Base-by-base conservation (phyloP, 2,329 filamentous ascomycete species). In the Botryotinia convoluta region DNA sequence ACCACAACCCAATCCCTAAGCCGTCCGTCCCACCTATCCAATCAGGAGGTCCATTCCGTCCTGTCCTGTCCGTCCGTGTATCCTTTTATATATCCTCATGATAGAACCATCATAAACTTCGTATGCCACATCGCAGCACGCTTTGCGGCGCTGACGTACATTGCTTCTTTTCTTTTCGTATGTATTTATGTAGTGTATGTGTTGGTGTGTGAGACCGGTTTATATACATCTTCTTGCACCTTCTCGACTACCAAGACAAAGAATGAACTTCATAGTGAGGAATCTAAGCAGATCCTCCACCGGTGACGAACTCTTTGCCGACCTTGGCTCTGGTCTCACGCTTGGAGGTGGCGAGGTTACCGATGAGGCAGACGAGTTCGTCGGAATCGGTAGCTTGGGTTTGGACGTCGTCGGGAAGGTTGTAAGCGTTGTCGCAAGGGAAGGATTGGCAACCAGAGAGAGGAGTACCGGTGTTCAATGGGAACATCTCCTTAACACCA, bases 401-500 rank as follows among this genome's bases (percentile, higher is more conserved):
- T 82, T 88, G 85, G 76, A 88, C 77, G 74, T 90, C 88, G 73
- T 89, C 85, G 16, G 83, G 78, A 26, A 83, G 79, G 81, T 85
- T 87, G 84, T 90, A 90, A 74, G 81, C 84, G 75, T 86, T 88
- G 79, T 82, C 75, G 82, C 87, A 89, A 65, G 86, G 86, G 83
- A 86, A 88, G 16, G 76, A 72, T 70, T 83, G 80, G 81, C 87
- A 89, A 60, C 87, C 87, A 32, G 86, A 88, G 78, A 84, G 81
- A 77, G 84, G 74, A 12, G 75, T 75, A 76, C 82, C 77, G 73
- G 75, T 59, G 69, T 71, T 77, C 72, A 79, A 80, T 42, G 87
- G 87, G 82, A 82, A 88, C 80, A 89, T 84, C 82, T 85, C 81
- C 84, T 89, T 87, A 78, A 89, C 84, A 77, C 86, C 86, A 75